Conservation (phyloP, 2,329 filamentous ascomycete species). For the Diaporthe citri region DNA sequence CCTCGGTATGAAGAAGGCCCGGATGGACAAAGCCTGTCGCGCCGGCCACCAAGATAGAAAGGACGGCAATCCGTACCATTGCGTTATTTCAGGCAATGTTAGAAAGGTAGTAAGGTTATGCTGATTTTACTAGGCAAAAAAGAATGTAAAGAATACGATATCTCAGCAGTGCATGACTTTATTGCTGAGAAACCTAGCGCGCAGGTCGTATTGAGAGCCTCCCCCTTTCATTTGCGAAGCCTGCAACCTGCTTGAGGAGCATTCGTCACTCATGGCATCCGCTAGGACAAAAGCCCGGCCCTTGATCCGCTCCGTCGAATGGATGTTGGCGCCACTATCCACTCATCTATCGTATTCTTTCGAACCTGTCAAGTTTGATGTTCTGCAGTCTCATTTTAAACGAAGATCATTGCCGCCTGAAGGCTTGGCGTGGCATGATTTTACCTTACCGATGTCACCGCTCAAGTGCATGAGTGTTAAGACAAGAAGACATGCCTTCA, state of each 20-base stretch:
- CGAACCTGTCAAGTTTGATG: not conserved
- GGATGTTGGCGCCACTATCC: not conserved
- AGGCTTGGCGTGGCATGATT: slow-evolving; percentile 12
- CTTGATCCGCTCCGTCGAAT: not conserved
- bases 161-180: not conserved
- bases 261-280: not conserved
- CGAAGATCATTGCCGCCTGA: slow-evolving; percentile 6
- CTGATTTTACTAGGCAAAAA: not conserved
- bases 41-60: not conserved
- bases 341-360: not conserved
- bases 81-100: not conserved
- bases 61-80: not conserved
- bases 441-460: not conserved
- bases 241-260: not conserved
- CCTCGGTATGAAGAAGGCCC: slow-evolving; percentile 49
- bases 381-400: not conserved
- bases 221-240: not conserved
- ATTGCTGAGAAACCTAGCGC: not conserved
- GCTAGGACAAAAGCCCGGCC: slow-evolving; percentile 9
- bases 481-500: not conserved
- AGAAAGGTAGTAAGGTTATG: not conserved
- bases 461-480: not conserved
- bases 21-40: slow-evolving; percentile 31
- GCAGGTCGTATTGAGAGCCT: not conserved
- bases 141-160: not conserved